A percentile compares a stretch with the other conserved stretches of the same genome.
Evolutionary conservation across 75 land plant species (phyloP).

Genomic region (Cryptomeria japonica): DNA sequence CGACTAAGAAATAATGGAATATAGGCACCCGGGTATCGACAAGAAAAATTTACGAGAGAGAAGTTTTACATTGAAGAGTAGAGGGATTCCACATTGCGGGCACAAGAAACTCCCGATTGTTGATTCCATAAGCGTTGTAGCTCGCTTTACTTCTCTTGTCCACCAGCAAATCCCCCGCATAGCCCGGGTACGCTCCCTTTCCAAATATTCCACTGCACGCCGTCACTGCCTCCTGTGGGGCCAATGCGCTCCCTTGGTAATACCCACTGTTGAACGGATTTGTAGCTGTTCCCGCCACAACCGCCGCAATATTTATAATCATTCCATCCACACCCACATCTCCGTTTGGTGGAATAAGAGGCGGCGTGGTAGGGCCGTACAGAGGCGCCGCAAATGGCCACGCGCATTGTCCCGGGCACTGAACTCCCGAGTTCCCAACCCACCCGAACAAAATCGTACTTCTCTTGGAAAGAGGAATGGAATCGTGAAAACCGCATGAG

Average conservation of each 20-base stretch:
- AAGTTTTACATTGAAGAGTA: background rate
- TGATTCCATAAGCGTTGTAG: conserved; percentile 30
- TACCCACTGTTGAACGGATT: conserved; percentile 28
- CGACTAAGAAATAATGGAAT: background rate
- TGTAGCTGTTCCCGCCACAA: conserved; percentile 32
- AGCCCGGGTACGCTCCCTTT: conserved; percentile 32
- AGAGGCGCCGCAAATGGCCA: conserved; percentile 33
- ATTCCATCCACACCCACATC: conserved; percentile 48
- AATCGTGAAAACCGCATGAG: conserved; percentile 61
- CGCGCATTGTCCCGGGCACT: conserved; percentile 44
- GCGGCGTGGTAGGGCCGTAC: conserved; percentile 16
- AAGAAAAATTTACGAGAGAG: background rate
- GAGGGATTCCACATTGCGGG: conserved; percentile 38
- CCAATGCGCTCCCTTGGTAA: conserved; percentile 29
- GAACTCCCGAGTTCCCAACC: conserved; percentile 37
- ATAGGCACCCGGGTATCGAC: no score
- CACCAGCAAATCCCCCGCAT: conserved; percentile 26
- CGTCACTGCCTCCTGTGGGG: conserved; percentile 36
- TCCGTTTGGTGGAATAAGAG: conserved; percentile 33
- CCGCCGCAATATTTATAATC: conserved; percentile 37
- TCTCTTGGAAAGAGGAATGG: background rate
- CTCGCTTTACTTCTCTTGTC: conserved; percentile 20
- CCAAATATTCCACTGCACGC: conserved; percentile 43
- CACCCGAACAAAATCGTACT: conserved; percentile 31
- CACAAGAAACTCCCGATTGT: conserved; percentile 26